These are phyloP conservation scores for Mycena polygramma DNA, from an alignment of 768 basidiomycete genomes.

Conservation along the genomic window DNA sequence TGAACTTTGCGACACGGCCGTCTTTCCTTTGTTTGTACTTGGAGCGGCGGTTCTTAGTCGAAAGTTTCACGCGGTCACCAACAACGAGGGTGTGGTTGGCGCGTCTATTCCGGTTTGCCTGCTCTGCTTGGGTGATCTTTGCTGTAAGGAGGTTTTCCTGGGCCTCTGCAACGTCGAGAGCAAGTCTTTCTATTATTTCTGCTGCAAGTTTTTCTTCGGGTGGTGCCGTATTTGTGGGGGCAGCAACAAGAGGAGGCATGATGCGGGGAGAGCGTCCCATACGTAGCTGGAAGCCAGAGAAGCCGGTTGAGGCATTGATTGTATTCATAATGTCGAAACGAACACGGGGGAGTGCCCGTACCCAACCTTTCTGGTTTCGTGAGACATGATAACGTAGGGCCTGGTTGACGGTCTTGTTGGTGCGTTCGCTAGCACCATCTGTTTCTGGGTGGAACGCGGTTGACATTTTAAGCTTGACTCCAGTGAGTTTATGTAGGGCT, in stretches of 20 bases:
- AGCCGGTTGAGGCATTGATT: slow-evolving; percentile 46
- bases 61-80: slow-evolving; percentile 47
- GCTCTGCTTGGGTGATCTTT: slow-evolving; percentile 41
- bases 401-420: slow-evolving; percentile 51
- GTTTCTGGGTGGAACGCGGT: slow-evolving; percentile 54
- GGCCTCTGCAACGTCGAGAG: slow-evolving; percentile 40
- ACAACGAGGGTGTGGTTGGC: slow-evolving; percentile 38
- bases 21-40: slow-evolving; percentile 44
- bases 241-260: slow-evolving; percentile 41
- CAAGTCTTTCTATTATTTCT: slow-evolving; percentile 11
- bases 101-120: slow-evolving; percentile 39
- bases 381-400: slow-evolving; percentile 44
- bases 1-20: slow-evolving; percentile 52
- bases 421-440: slow-evolving; percentile 49
- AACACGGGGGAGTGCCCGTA: slow-evolving; percentile 39
- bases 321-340: slow-evolving; percentile 52
- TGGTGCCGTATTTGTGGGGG: slow-evolving; percentile 4
- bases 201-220: slow-evolving; percentile 34
- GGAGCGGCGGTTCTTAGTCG: slow-evolving; percentile 40
- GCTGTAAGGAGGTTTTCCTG: slow-evolving; percentile 45
- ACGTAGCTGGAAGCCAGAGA: slow-evolving; percentile 48
- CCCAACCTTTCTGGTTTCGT: slow-evolving; percentile 50
- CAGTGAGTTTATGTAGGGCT: slow-evolving; percentile 37
- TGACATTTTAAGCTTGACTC: slow-evolving; percentile 46
- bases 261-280: slow-evolving; percentile 40